Conservation (phyloP, 2,329 filamentous ascomycete genomes). For the Botrytis galanthina region DNA sequence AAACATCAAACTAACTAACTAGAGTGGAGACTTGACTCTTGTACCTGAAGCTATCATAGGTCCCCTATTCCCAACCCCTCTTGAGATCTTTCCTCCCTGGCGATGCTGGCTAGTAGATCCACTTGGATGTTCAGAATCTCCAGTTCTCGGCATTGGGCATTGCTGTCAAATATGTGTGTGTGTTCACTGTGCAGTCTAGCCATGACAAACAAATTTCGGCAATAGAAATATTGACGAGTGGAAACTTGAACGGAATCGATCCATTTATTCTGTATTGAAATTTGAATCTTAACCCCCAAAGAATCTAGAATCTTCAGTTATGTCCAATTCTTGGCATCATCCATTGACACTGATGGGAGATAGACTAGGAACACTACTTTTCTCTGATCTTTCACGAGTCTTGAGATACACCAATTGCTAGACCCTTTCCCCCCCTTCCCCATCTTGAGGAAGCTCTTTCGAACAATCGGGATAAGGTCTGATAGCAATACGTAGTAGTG, state of each 20-base stretch:
- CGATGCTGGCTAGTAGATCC: background rate
- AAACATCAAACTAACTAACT: background rate
- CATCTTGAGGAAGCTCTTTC: background rate
- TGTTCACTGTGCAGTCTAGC: background rate
- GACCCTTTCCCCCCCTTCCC: background rate
- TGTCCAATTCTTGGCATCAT: background rate
- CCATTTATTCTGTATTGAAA: background rate
- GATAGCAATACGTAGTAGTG: background rate
- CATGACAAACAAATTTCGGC: background rate
- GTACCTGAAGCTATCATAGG: slow-evolving; percentile 15
- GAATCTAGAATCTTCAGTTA: background rate
- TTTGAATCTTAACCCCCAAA: background rate
- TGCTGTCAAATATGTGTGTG: background rate
- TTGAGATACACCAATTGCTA: background rate
- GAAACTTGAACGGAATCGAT: background rate
- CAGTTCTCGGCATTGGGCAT: slow-evolving; percentile 9
- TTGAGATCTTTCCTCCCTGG: background rate
- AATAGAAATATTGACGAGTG: background rate
- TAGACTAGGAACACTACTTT: background rate
- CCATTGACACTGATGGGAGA: background rate
- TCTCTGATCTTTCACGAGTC: background rate
- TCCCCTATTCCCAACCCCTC: slow-evolving; percentile 15
- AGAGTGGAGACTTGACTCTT: slow-evolving; percentile 6
- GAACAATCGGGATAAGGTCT: background rate
- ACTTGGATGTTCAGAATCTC: background rate